Conservation (phyloP, 2,329 filamentous ascomycete genomes). For the Venturia asperata region DNA sequence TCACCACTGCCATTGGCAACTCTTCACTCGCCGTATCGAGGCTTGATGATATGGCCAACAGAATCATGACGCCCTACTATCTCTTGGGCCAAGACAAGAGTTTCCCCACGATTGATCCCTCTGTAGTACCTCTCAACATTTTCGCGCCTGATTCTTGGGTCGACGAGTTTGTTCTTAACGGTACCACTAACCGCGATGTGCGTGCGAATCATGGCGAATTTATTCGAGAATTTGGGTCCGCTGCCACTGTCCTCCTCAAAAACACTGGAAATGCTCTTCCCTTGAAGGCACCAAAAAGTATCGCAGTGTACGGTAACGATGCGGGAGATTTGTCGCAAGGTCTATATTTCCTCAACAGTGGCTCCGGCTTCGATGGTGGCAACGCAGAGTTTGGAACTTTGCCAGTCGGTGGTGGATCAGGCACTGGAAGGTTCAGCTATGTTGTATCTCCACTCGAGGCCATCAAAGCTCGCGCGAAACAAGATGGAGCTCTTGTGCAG, state of each 20-base stretch:
- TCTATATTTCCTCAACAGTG: conserved; percentile 6
- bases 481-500: conserved; percentile 23
- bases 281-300: conserved; percentile 60
- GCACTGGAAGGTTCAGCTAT: conserved; percentile 42
- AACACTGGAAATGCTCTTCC: conserved; percentile 67
- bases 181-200: conserved; percentile 23
- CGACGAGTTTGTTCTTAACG: conserved; percentile 25
- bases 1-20: conserved; percentile 48
- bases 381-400: conserved; percentile 53
- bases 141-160: conserved; percentile 34
- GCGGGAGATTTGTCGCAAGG: conserved; percentile 67
- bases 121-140: conserved; percentile 28
- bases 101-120: conserved; percentile 26
- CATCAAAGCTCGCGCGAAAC: conserved; percentile 28
- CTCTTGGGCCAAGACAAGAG: conserved; percentile 41
- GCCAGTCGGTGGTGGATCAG: conserved; percentile 62
- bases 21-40: conserved; percentile 35
- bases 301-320: conserved; percentile 64
- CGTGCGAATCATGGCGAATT: conserved; percentile 35
- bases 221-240: conserved; percentile 37
- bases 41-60: conserved; percentile 37
- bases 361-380: conserved; percentile 63
- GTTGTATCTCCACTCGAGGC: conserved; percentile 35
- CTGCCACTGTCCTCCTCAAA: conserved; percentile 46
- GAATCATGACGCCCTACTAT: conserved; percentile 44